These are phyloP conservation scores for Trichoderma reesei DNA, from an alignment of 495 filamentous ascomycete genomes.

Conservation along the genomic window DNA sequence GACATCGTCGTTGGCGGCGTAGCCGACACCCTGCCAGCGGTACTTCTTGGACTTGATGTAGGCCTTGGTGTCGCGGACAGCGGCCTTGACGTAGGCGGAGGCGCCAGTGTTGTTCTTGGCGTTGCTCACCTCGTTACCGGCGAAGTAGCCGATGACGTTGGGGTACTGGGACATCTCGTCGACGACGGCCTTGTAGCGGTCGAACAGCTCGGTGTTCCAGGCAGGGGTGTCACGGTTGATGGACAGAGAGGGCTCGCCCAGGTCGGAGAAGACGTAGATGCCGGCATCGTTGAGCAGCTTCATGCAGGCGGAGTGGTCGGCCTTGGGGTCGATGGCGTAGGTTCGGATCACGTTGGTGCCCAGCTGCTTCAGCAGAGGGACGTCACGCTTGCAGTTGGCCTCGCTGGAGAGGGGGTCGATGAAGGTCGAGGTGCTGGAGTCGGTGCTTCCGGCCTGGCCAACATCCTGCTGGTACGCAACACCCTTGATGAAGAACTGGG, in stretches of 20 bases:
- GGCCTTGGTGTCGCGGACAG: constrained; percentile 85
- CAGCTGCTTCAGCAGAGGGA: constrained; percentile 68
- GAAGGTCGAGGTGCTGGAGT: constrained; percentile 32
- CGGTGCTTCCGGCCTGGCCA: constrained; percentile 28
- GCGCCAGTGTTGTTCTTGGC: constrained; percentile 69
- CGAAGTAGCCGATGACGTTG: constrained; percentile 92
- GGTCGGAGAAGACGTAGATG: constrained; percentile 89
- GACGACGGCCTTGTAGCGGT: constrained; percentile 73
- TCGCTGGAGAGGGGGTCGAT: constrained; percentile 63
- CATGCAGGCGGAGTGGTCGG: constrained; percentile 82
- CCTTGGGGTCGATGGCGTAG: constrained; percentile 76
- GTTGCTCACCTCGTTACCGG: constrained; percentile 95
- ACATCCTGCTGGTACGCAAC: constrained; percentile 74
- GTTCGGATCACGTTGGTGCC: constrained; percentile 86
- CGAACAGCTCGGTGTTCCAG: constrained; percentile 69
- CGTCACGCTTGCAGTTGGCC: constrained; percentile 63
- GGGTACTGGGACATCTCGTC: constrained; percentile 69
- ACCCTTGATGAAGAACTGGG: constrained; percentile 81
- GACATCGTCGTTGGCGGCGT: constrained; percentile 85
- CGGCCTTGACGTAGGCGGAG: constrained; percentile 90
- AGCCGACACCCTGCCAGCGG: constrained; percentile 78
- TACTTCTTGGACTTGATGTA: constrained; percentile 77
- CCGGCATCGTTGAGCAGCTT: constrained; percentile 67
- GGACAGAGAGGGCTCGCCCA: constrained; percentile 67
- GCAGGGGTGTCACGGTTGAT: constrained; percentile 70